Evolutionary conservation across 2,329 filamentous ascomycete genomes (phyloP).

Genomic region (Tolypocladium pustulatum): DNA sequence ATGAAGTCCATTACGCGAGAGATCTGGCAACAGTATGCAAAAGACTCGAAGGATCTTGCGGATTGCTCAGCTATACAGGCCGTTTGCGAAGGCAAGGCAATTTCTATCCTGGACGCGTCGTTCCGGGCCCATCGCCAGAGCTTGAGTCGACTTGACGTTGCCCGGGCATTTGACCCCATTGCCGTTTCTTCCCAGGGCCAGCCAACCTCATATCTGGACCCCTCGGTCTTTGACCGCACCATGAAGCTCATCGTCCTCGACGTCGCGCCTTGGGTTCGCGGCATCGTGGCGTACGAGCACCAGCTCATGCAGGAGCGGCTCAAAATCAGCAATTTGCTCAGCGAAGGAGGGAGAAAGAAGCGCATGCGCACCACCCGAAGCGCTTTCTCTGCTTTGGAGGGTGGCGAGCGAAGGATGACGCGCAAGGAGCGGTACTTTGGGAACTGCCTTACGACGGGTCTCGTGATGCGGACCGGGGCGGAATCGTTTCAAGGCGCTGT

Average conservation of each 20-base stretch:
- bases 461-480: conserved; percentile 56
- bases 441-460: conserved; percentile 43
- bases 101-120: conserved; percentile 26
- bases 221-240: conserved; percentile 69
- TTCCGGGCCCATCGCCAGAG: conserved; percentile 16
- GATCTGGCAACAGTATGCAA: conserved; percentile 4
- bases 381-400: conserved; percentile 67
- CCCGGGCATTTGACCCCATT: conserved; percentile 50
- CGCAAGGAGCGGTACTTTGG: conserved; percentile 66
- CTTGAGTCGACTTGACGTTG: conserved; percentile 41
- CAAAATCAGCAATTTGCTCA: conserved; percentile 50
- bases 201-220: conserved; percentile 36
- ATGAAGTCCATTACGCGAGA: conserved; percentile 19
- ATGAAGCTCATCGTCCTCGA: conserved; percentile 59
- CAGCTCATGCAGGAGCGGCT: conserved; percentile 58
- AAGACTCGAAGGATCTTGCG: background rate
- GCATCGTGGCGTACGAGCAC: conserved; percentile 69
- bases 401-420: conserved; percentile 55
- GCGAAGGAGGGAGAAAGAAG: conserved; percentile 40
- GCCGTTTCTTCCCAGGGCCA: conserved; percentile 36
- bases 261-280: conserved; percentile 80
- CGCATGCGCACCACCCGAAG: conserved; percentile 61
- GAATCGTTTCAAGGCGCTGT: conserved; percentile 14
- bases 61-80: conserved; percentile 9
- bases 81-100: conserved; percentile 21